Evolutionary conservation across 2,329 filamentous ascomycete genomes (phyloP).

Genomic region (Fusarium subglutinans): DNA sequence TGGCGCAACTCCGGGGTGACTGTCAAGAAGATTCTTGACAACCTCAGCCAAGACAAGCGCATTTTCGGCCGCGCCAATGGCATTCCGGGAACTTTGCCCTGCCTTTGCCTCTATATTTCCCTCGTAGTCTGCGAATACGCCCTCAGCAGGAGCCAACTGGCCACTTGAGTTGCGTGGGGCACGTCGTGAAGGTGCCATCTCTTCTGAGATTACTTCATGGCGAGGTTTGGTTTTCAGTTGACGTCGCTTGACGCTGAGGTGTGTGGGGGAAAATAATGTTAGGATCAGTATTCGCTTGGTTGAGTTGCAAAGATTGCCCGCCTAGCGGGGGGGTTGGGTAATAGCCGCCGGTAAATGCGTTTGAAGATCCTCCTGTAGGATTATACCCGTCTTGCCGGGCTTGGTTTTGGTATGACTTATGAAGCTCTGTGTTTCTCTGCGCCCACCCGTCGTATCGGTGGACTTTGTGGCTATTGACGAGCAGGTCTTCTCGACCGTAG

Average conservation of each 20-base stretch:
- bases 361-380: accelerated
- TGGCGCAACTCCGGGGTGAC: too few relatives aligned
- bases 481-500: accelerated
- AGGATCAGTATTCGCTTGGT: background rate
- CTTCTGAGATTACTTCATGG: too few relatives aligned
- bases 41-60: background rate
- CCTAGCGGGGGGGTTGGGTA: background rate
- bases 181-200: too few relatives aligned
- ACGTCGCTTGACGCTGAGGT: too few relatives aligned
- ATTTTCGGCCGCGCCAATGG: background rate
- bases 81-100: too few relatives aligned
- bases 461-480: accelerated
- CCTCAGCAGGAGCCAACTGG: too few relatives aligned
- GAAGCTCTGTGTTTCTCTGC: accelerated
- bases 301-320: accelerated
- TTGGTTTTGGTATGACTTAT: accelerated
- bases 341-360: accelerated
- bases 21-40: too few relatives aligned
- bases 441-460: accelerated
- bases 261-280: accelerated
- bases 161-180: too few relatives aligned
- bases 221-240: too few relatives aligned
- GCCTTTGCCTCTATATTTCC: too few relatives aligned
- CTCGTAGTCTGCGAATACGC: too few relatives aligned
- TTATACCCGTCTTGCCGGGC: accelerated